Base-by-base conservation (phyloP, 108 stramenopile species). In the Skeletonema potamos region DNA sequence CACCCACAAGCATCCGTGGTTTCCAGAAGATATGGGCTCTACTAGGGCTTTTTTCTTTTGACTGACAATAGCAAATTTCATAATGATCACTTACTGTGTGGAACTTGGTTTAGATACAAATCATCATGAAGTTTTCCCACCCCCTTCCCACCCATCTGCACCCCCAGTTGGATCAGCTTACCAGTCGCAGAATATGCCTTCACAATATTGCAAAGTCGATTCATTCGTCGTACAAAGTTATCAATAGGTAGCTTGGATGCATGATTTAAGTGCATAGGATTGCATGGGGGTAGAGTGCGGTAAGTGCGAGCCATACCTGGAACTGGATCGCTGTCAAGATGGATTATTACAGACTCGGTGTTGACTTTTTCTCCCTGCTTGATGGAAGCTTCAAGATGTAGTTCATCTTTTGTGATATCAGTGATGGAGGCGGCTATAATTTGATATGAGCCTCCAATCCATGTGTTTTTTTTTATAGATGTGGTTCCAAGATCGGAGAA, bases 41-140 rank as follows among this genome's bases (percentile, higher is more conserved):
- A 80, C 62, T 73, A 32, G 63, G 79, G 79, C 79, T 12, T 51
- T 27, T 10, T n/a, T 3, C 3, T 51, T 51, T 18, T 2, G 6
- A 22, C 11, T 51, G 0, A 15, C 37, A 54, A 59, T 27, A 37
- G 1, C 20, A 48, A 17, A 41, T n/a, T n/a, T n/a, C 33, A 59
- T 37, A 3, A 28, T 27, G 4, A 61, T 22, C 36, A 80, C 79
- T 80, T 39, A 80, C 79, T 91, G 74, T 94, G 93, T 18, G 93
- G 93, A 18, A 91, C 90, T 78, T 94, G 93, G 64, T 94, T 94
- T 12, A 91, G 73, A 67, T 85, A 94, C 79, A 94, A 48, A 62
- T 91, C 48, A 51, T 51, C 22, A 51, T 51, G 15, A 17, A 51
- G 58, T 65, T 73, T 70, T 3, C 82, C 85, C 39, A 89, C 81